A percentile compares a stretch with the other conserved stretches of the same genome.
Conservation (phyloP, 1,284 basidiomycete species). For the Chiua sp. region DNA sequence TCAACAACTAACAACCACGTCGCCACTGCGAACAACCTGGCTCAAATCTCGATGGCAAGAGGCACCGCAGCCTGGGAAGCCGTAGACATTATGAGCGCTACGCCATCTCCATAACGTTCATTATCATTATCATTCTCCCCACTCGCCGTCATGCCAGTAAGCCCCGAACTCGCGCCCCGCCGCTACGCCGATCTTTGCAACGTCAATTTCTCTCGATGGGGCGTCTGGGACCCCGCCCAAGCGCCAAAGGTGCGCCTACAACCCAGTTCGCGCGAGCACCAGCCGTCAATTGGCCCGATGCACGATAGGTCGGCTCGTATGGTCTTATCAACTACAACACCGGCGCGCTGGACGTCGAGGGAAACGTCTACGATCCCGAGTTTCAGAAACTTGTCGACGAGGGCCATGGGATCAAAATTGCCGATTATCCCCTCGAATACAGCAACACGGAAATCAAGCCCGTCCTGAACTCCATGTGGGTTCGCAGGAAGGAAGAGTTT, state of each 20-base stretch:
- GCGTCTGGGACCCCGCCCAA: slow-evolving; percentile 20
- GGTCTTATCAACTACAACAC: slow-evolving; percentile 14
- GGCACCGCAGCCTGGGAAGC: too few species aligned
- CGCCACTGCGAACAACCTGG: too few species aligned
- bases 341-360: slow-evolving; percentile 15
- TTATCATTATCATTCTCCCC: neutral
- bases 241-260: slow-evolving; percentile 12
- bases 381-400: slow-evolving; percentile 11
- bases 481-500: slow-evolving; percentile 14
- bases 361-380: slow-evolving; percentile 16
- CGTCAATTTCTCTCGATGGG: slow-evolving; percentile 12
- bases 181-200: slow-evolving; percentile 22
- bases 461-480: slow-evolving; percentile 16
- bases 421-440: slow-evolving; percentile 5
- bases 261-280: too few species aligned
- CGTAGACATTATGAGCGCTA: neutral
- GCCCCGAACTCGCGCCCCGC: slow-evolving; percentile 5
- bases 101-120: slow-evolving; percentile 1
- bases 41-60: too few species aligned
- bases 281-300: too few species aligned
- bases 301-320: slow-evolving; percentile 13
- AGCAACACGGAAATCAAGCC: slow-evolving; percentile 8
- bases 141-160: neutral
- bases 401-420: slow-evolving; percentile 10
- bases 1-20: slow-evolving; percentile 38